Conservation (phyloP, 2,329 filamentous ascomycete species). For the Karstenula rhodostoma region DNA sequence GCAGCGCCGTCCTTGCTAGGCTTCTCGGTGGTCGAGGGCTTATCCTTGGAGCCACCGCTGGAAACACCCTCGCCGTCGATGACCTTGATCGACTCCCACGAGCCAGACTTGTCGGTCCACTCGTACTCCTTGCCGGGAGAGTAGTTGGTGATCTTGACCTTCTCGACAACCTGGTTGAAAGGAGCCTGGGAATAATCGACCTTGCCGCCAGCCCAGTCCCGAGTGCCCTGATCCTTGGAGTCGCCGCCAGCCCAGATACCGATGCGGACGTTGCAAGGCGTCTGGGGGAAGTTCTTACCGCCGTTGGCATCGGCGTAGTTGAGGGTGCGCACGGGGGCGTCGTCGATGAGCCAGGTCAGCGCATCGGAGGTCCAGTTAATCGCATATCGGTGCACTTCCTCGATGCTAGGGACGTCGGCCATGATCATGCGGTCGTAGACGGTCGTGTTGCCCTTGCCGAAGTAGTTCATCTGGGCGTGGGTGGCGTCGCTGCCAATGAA, state of each 20-base stretch:
- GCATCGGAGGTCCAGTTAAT: constrained; percentile 73
- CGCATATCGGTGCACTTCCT: constrained; percentile 74
- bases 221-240: constrained; percentile 63
- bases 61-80: constrained; percentile 28
- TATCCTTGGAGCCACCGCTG: background rate
- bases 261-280: constrained; percentile 68
- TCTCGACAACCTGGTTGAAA: constrained; percentile 62
- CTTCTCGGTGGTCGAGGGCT: constrained; percentile 6
- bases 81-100: constrained; percentile 59
- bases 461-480: constrained; percentile 76
- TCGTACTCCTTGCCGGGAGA: constrained; percentile 60
- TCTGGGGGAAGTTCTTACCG: constrained; percentile 75
- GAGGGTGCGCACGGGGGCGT: constrained; percentile 70
- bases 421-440: constrained; percentile 74
- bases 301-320: constrained; percentile 64
- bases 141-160: constrained; percentile 61
- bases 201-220: constrained; percentile 72
- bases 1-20: constrained; percentile 2
- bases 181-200: constrained; percentile 58
- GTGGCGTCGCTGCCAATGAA: constrained; percentile 74
- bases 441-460: constrained; percentile 76
- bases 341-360: constrained; percentile 76
- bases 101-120: constrained; percentile 59
- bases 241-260: constrained; percentile 60
- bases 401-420: constrained; percentile 64